Evolutionary conservation across 768 basidiomycete species (phyloP), one percentile per base, ranked within the genome.

Genomic region (Strobilomyces echinocephalus): DNA sequence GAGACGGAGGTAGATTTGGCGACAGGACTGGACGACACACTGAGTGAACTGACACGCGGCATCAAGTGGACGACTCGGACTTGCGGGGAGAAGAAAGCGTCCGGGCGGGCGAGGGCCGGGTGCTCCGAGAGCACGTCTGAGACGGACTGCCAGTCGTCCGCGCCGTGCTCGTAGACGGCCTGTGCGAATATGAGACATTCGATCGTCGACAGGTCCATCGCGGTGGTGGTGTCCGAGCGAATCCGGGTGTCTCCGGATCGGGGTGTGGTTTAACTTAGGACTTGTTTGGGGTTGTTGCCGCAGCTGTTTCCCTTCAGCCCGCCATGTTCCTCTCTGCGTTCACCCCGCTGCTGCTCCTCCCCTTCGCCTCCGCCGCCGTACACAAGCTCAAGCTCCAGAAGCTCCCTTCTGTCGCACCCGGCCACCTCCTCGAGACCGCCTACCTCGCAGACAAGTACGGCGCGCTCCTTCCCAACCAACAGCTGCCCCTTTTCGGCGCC

Each of bases 371-470:
- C 8, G 75, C 76, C 9, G 81, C 81, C 57, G 76, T 91, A 1
- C 87, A 86, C 80, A 93, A 82, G 66, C 81, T 97, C 69, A 94
- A 93, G 71, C 84, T 97, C 30, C 82, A 92, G 73, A 97, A 97
- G 75, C 67, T 95, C 2, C 79, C 87, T 16, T 74, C 78, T 39
- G 75, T 75, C n/a, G 70, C 74, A 14, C 79, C 75, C 64, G 84
- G 85, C 54, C 83, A 87, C 20, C 67, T 77, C 24, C 74, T 91
- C 45, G 87, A 91, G 73, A 81, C 82, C 42, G 88, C 87, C 20
- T 92, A 90, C 69, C 87, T 98, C 53, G 85, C 87, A n/a, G 82
- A 92, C 79, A 98, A 99, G 78, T 97, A 98, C 79, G 84, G 90
- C 49, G 64, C 73, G 35, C 63, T 67, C 26, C 62, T 63, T 43